Percentiles rank a stretch among this genome's conserved stretches.
phyloP scores from a whole-genome alignment of 805 yeast genomes.

The Torulaspora quercuum region DNA sequence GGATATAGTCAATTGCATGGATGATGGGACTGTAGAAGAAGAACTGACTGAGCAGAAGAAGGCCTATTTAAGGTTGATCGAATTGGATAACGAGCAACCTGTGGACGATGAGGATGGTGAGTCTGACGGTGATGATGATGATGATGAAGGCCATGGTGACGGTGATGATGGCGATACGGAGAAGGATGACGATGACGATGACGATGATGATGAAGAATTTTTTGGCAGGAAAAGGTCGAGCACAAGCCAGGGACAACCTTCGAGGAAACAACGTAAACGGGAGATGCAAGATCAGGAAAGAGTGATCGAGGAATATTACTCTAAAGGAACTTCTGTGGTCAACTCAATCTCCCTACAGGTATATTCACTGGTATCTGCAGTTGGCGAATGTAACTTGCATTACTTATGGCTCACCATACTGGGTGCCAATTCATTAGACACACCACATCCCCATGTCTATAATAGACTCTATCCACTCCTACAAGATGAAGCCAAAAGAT shows the following conservation, averaged over 20 bases:
- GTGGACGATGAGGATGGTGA: slow-evolving; percentile 41
- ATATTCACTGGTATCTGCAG: slow-evolving; percentile 71
- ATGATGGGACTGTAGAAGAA: slow-evolving; percentile 73
- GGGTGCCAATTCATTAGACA: slow-evolving; percentile 80
- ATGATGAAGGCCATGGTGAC: slow-evolving; percentile 37
- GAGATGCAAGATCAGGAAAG: slow-evolving; percentile 49
- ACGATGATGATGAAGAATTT: slow-evolving; percentile 31
- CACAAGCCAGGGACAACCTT: slow-evolving; percentile 2
- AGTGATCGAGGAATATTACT: slow-evolving; percentile 68
- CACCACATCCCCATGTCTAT: slow-evolving; percentile 70
- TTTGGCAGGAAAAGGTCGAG: slow-evolving; percentile 23
- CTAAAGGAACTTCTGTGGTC: slow-evolving; percentile 73
- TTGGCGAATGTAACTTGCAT: slow-evolving; percentile 72
- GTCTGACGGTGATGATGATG: slow-evolving; percentile 37
- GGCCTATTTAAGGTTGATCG: slow-evolving; percentile 57
- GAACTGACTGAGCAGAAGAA: slow-evolving; percentile 52
- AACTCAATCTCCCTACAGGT: slow-evolving; percentile 75
- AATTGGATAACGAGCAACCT: slow-evolving; percentile 39
- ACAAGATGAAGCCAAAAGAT: slow-evolving; percentile 77
- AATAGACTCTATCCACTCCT: slow-evolving; percentile 66
- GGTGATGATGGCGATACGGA: slow-evolving; percentile 29
- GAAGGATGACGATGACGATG: slow-evolving; percentile 33
- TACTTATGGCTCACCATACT: slow-evolving; percentile 84
- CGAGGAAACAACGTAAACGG: slow-evolving; percentile 42
- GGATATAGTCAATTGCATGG: slow-evolving; percentile 71